Percentiles rank a stretch among this genome's conserved stretches.
These are phyloP conservation scores for Hypericum perforatum DNA, from an alignment of 345 rosid genomes.

Conservation along the genomic window DNA sequence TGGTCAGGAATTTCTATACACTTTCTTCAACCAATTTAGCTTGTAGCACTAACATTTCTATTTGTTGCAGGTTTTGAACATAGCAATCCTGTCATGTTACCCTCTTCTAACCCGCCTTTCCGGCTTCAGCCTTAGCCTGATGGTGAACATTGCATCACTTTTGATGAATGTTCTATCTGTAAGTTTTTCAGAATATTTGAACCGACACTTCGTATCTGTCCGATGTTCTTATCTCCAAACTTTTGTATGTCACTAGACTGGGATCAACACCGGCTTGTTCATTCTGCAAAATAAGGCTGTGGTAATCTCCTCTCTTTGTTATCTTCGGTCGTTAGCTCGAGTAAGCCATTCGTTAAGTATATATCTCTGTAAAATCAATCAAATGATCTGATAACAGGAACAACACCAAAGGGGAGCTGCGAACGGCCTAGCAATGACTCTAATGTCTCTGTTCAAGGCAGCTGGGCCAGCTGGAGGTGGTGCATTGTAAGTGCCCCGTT, in stretches of 20 bases:
- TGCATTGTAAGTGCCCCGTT: constrained; percentile 21
- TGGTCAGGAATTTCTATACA: not conserved
- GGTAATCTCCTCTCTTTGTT: constrained; percentile 22
- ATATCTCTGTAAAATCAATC: not conserved
- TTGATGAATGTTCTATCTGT: constrained; percentile 39
- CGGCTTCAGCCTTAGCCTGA: constrained; percentile 23
- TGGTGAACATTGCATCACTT: constrained; percentile 33
- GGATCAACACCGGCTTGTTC: constrained; percentile 44
- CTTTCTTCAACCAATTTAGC: not conserved
- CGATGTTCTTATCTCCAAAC: not conserved
- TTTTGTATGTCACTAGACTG: constrained; percentile 17
- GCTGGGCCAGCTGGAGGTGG: constrained; percentile 49
- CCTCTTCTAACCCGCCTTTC: constrained; percentile 31
- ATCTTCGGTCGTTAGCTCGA: not conserved
- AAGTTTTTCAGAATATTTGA: constrained; percentile 12
- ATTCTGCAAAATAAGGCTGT: constrained; percentile 46
- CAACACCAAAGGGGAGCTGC: constrained; percentile 51
- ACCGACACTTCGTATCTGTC: not conserved
- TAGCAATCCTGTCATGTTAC: constrained; percentile 34
- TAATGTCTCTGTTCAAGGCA: constrained; percentile 50
- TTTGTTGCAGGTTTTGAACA: constrained; percentile 26
- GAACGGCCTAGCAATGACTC: constrained; percentile 39
- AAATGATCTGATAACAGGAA: constrained; percentile 15
- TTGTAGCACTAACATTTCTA: not conserved
- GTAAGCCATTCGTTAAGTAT: not conserved